Evolutionary conservation across 106 monocot species (phyloP).

Genomic region (Ottelia alismoides): DNA sequence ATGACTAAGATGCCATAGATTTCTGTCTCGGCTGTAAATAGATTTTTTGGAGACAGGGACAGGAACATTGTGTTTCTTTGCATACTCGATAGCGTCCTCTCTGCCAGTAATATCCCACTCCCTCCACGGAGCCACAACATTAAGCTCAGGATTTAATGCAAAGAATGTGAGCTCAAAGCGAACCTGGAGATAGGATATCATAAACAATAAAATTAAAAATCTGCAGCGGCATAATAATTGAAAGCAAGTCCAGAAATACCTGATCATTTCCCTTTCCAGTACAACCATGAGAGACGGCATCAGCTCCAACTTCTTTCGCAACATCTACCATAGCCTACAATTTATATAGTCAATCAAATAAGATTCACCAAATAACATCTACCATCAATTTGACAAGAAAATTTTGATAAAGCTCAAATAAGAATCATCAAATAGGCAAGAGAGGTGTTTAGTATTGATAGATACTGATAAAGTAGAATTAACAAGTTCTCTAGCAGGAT

Average conservation of each 20-base stretch:
- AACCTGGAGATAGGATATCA: constrained; percentile 27
- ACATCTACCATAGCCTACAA: constrained; percentile 94
- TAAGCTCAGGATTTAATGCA: constrained; percentile 78
- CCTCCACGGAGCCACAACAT: constrained; percentile 96
- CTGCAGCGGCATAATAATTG: too few relatives aligned
- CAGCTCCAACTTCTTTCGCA: constrained; percentile 95
- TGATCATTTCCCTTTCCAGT: constrained; percentile 99
- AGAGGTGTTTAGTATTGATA: too few relatives aligned
- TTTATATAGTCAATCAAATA: not conserved
- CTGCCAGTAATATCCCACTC: constrained; percentile 95
- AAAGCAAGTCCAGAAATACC: too few relatives aligned
- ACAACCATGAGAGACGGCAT: constrained; percentile 97
- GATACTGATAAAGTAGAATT: too few relatives aligned
- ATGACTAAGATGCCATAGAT: constrained; percentile 99
- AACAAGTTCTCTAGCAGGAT: too few relatives aligned
- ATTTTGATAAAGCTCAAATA: too few relatives aligned
- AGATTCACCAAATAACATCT: too few relatives aligned
- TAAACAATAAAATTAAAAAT: too few relatives aligned
- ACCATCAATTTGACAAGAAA: too few relatives aligned
- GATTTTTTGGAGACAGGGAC: constrained; percentile 89
- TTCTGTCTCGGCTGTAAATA: constrained; percentile 95
- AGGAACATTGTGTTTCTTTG: constrained; percentile 82
- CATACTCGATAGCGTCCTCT: constrained; percentile 97
- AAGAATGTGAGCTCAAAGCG: constrained; percentile 90
- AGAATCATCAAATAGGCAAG: too few relatives aligned